These are phyloP conservation scores for Adansonia gregorii DNA, from an alignment of 441 rosid species.

Conservation along the genomic window DNA sequence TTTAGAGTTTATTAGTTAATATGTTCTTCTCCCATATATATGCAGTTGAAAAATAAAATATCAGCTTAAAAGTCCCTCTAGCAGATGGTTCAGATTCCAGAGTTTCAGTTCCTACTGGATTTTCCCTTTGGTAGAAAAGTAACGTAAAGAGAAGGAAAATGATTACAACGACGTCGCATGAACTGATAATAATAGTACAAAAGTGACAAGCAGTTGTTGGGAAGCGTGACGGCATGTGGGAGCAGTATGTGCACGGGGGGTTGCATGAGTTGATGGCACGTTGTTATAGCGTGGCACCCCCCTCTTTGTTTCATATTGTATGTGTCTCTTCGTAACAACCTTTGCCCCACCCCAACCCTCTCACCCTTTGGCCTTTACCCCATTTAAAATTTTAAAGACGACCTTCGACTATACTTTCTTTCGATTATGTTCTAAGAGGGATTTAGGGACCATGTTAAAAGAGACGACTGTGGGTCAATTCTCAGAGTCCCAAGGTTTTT, in stretches of 20 bases:
- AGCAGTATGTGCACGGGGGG: not conserved
- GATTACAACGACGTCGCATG: slow-evolving; percentile 15
- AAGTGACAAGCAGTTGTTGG: slow-evolving; percentile 5
- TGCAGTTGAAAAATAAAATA: too few species aligned
- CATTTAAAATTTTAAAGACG: not conserved
- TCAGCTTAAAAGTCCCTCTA: not conserved
- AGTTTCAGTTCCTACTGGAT: not conserved
- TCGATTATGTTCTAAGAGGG: not conserved
- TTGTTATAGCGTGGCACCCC: slow-evolving; percentile 34
- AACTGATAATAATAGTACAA: not conserved
- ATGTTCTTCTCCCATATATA: not conserved
- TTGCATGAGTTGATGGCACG: slow-evolving; percentile 31
- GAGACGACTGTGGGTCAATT: not conserved
- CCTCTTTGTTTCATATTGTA: slow-evolving; percentile 19
- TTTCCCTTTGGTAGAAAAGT: not conserved
- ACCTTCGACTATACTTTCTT: not conserved
- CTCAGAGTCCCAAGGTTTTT: slow-evolving; percentile 21
- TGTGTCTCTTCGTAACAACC: not conserved
- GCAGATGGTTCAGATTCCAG: not conserved
- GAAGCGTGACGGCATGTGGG: slow-evolving; percentile 40
- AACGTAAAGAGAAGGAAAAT: not conserved
- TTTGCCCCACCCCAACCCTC: too few species aligned
- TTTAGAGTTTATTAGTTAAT: not conserved
- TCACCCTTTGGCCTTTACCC: not conserved
- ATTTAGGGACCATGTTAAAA: not conserved